These are phyloP conservation scores for Somion occarium DNA, from an alignment of 1,284 basidiomycete genomes.

Conservation along the genomic window DNA sequence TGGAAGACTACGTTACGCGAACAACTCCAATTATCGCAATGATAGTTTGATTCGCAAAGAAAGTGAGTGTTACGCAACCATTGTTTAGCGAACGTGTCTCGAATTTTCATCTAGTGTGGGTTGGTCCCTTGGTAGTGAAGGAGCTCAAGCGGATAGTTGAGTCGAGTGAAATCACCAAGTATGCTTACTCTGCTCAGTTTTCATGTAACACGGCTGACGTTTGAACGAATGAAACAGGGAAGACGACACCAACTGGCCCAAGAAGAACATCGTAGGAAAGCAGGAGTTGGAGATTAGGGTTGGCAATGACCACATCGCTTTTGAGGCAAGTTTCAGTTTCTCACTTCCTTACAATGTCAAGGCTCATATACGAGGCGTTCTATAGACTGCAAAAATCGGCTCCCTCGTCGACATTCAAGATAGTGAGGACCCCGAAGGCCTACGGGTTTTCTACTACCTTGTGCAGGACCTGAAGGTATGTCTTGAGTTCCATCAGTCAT, in stretches of 20 bases:
- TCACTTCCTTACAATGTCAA: not conserved
- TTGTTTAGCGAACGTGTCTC: not conserved
- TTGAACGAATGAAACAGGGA: constrained; percentile 57
- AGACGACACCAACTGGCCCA: constrained; percentile 97
- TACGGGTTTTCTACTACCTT: constrained; percentile 98
- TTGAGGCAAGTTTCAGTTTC: constrained; percentile 66
- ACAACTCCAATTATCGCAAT: constrained; percentile 99
- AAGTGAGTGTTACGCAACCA: constrained; percentile 53
- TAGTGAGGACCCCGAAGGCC: constrained; percentile 94
- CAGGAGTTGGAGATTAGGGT: constrained; percentile 95
- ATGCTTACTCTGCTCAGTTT: constrained; percentile 22
- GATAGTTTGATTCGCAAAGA: constrained; percentile 98
- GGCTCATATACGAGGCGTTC: not conserved
- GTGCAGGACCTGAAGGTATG: constrained; percentile 94
- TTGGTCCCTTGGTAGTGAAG: constrained; percentile 86
- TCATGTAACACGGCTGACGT: not conserved
- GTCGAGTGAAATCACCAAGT: constrained; percentile 95
- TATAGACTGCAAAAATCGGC: constrained; percentile 95
- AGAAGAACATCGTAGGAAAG: constrained; percentile 97
- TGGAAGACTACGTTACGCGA: constrained; percentile 94
- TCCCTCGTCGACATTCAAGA: constrained; percentile 96
- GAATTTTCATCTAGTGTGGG: constrained; percentile 70
- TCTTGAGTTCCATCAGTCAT: not conserved
- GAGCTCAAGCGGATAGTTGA: constrained; percentile 96
- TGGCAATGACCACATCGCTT: constrained; percentile 95